These are phyloP conservation scores for Penicillium sp. DNA, from an alignment of 2,329 filamentous ascomycete genomes.

Conservation along the genomic window DNA sequence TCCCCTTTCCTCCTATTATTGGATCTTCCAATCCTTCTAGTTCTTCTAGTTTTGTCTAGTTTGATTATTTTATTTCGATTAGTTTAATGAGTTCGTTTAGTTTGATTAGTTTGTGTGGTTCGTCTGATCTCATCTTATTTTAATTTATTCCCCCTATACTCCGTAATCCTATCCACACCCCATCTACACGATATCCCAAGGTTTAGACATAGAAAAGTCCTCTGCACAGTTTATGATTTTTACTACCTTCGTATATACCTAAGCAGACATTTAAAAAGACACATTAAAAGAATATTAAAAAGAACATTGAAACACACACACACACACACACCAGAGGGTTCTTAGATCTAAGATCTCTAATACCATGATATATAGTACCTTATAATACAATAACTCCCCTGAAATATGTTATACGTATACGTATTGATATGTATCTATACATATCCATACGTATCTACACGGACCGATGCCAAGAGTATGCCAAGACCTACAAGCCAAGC, in stretches of 20 bases:
- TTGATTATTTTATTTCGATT: not conserved
- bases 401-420: not conserved
- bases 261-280: not conserved
- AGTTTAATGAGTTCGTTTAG: not conserved
- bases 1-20: constrained; percentile 2
- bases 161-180: not conserved
- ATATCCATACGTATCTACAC: not conserved
- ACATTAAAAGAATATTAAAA: not conserved
- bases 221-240: not conserved
- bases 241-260: not conserved
- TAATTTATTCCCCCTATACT: not conserved
- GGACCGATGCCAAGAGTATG: not conserved
- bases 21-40: not conserved
- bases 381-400: not conserved
- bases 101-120: not conserved
- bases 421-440: not conserved
- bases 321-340: too few relatives aligned
- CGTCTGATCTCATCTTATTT: not conserved
- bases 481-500: not conserved
- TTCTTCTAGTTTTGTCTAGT: not conserved
- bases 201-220: too few relatives aligned
- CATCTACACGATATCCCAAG: not conserved
- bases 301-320: too few relatives aligned
- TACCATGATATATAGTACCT: not conserved
- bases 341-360: too few relatives aligned